Evolutionary conservation across 2,329 filamentous ascomycete species (phyloP).

Genomic region (Aspergillus fructus): DNA sequence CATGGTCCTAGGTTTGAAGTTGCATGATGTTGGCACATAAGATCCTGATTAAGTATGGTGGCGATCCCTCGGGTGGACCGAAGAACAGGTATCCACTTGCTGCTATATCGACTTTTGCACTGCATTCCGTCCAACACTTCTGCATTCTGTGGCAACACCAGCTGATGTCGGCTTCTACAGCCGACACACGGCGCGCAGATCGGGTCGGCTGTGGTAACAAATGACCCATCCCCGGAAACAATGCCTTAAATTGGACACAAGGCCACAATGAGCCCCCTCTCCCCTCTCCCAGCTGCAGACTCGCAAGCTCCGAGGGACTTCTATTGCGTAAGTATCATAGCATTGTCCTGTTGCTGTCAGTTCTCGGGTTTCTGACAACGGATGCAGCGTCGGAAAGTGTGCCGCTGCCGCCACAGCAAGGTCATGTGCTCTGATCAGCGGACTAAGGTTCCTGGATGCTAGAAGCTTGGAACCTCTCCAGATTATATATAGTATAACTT

Average conservation of each 20-base stretch:
- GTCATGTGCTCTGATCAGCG: not conserved
- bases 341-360: not conserved
- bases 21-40: too few species aligned
- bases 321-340: not conserved
- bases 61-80: too few species aligned
- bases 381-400: not conserved
- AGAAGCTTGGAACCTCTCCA: too few species aligned
- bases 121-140: not conserved
- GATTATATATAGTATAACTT: too few species aligned
- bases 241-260: too few species aligned
- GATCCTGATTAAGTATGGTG: too few species aligned
- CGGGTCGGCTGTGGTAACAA: not conserved
- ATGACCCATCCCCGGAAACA: too few species aligned
- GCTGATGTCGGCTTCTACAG: not conserved
- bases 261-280: not conserved
- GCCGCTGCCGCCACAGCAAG: not conserved
- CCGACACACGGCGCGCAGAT: not conserved
- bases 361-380: too few species aligned
- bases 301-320: not conserved
- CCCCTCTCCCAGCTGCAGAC: not conserved
- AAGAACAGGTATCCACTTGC: not conserved
- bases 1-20: too few species aligned
- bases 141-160: not conserved
- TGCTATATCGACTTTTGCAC: not conserved
- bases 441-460: too few species aligned